Percentiles rank a stretch among this genome's conserved stretches.
Conservation (phyloP, 2,329 filamentous ascomycete species). For the Claviceps humidiphila region DNA sequence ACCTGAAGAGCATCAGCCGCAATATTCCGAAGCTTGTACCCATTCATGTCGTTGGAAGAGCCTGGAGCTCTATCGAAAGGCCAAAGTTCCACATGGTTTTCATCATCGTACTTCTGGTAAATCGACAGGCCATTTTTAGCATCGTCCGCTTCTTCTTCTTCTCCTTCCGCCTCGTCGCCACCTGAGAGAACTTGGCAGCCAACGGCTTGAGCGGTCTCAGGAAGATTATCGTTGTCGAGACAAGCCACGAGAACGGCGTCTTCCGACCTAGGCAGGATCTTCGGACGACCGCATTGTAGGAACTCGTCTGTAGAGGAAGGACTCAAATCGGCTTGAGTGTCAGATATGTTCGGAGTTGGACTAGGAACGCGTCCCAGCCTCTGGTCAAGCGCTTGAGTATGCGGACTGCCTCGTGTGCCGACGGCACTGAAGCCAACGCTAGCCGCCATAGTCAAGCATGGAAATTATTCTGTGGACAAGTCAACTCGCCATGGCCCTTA, state of each 20-base stretch:
- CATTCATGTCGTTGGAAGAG: constrained; percentile 2
- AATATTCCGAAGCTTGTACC: constrained; percentile 16
- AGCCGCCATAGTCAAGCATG: constrained; percentile 28
- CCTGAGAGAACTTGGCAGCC: constrained; percentile 38
- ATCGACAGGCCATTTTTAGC: constrained; percentile 4
- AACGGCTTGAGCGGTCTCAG: constrained; percentile 49
- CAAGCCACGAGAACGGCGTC: constrained; percentile 55
- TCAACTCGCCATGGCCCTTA: constrained; percentile 23
- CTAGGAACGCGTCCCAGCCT: constrained; percentile 19
- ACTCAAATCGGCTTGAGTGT: constrained; percentile 22
- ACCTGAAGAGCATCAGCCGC: constrained; percentile 20
- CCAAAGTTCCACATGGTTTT: neutral
- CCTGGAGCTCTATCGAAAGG: neutral
- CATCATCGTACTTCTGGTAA: neutral
- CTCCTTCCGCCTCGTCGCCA: constrained; percentile 29
- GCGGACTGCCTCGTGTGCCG: constrained; percentile 27
- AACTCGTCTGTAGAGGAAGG: constrained; percentile 21
- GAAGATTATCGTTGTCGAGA: constrained; percentile 49
- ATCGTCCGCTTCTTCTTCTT: constrained; percentile 12
- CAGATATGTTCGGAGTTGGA: constrained; percentile 23
- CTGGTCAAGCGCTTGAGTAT: constrained; percentile 21
- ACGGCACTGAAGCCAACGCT: neutral
- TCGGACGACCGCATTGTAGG: constrained; percentile 37
- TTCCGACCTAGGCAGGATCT: constrained; percentile 43
- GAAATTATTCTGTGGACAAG: constrained; percentile 15